Conservation (phyloP, 108 stramenopile species). For the Mayamaea pseudoterrestris region DNA sequence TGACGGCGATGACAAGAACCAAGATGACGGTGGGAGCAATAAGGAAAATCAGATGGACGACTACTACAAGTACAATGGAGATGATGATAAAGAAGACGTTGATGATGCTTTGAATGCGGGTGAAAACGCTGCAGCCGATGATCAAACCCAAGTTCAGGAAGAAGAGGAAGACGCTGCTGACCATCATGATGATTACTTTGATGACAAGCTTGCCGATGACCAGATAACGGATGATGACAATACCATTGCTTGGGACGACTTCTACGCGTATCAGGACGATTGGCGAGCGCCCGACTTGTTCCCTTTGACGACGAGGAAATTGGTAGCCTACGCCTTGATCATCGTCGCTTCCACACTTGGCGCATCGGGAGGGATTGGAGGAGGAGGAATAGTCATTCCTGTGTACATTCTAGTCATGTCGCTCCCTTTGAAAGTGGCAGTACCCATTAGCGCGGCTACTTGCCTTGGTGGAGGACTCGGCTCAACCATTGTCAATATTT, state of each 20-base stretch:
- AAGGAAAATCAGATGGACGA: neutral
- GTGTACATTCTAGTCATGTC: conserved; percentile 70
- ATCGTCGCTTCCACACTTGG: no score
- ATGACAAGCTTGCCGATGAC: conserved; percentile 1
- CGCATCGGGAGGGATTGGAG: conserved; percentile 79
- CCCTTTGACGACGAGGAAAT: neutral
- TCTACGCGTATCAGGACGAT: conserved; percentile 10
- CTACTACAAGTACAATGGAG: neutral
- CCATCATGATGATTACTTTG: conserved; percentile 1
- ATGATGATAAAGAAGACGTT: neutral
- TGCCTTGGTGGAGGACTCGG: conserved; percentile 73
- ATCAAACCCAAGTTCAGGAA: neutral
- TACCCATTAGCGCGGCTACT: conserved; percentile 62
- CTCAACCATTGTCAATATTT: conserved; percentile 48
- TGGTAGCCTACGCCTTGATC: no score
- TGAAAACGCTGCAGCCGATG: neutral
- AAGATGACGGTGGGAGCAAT: neutral
- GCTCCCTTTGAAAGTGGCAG: conserved; percentile 64
- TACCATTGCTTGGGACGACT: conserved; percentile 15
- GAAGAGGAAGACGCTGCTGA: neutral
- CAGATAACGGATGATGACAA: conserved; percentile 1
- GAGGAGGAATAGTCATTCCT: conserved; percentile 77
- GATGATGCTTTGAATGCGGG: neutral
- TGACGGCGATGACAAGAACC: neutral
- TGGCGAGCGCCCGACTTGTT: neutral